A percentile compares a stretch with the other conserved stretches of the same genome.
These are phyloP conservation scores for Beauveria australis DNA, from an alignment of 2,329 filamentous ascomycete species.

Conservation along the genomic window DNA sequence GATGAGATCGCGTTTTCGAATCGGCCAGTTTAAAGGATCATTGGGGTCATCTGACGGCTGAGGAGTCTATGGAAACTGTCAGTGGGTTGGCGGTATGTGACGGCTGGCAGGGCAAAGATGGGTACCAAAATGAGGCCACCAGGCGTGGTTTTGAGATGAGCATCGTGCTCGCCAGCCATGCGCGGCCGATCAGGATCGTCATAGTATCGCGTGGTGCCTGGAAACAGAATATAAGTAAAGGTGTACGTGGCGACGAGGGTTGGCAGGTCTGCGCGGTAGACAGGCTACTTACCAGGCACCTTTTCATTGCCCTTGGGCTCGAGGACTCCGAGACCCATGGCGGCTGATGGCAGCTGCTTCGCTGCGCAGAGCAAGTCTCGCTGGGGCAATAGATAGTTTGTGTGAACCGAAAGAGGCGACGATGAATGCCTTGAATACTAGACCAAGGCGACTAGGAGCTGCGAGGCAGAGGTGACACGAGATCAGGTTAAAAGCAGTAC, in stretches of 20 bases:
- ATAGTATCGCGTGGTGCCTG: slow-evolving; percentile 57
- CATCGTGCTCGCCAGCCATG: slow-evolving; percentile 27
- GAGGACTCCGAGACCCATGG: slow-evolving; percentile 57
- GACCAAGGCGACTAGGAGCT: not conserved
- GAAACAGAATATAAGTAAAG: not conserved
- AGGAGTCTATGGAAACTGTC: slow-evolving; percentile 40
- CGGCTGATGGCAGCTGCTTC: slow-evolving; percentile 4
- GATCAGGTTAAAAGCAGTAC: not conserved
- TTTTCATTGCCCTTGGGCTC: slow-evolving; percentile 57
- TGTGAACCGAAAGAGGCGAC: not conserved
- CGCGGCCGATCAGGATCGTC: slow-evolving; percentile 47
- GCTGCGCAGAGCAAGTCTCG: not conserved
- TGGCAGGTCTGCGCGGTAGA: not conserved
- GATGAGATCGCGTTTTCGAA: slow-evolving; percentile 78
- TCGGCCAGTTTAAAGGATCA: slow-evolving; percentile 77
- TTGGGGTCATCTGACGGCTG: slow-evolving; percentile 88
- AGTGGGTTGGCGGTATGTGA: not conserved
- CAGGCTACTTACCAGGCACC: slow-evolving; percentile 57
- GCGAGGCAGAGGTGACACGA: not conserved
- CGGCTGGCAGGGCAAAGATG: not conserved
- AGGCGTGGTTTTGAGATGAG: slow-evolving; percentile 62
- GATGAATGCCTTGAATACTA: not conserved
- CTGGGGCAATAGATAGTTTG: not conserved
- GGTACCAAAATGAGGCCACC: slow-evolving; percentile 70
- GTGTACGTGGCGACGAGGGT: not conserved